Conservation (phyloP, 2,329 filamentous ascomycete genomes). For the Stagonosporopsis cucurbitacearum region DNA sequence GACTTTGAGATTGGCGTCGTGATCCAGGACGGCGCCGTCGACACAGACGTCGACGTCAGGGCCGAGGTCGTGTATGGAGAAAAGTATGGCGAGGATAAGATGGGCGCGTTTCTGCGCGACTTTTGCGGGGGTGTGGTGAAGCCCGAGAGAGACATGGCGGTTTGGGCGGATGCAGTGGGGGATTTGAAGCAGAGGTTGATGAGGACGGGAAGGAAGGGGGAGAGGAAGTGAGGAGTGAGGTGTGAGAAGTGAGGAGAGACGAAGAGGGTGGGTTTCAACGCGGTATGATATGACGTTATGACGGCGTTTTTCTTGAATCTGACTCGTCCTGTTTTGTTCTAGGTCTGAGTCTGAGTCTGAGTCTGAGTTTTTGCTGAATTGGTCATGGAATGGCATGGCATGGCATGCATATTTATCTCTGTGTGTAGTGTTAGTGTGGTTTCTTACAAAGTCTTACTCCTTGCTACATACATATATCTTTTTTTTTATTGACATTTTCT, state of each 20-base stretch:
- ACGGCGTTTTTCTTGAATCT: no score
- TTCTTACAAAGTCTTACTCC: no score
- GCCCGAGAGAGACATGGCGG: conserved; percentile 37
- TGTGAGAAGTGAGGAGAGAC: conserved; percentile 23
- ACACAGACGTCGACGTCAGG: conserved; percentile 62
- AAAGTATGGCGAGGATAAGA: conserved; percentile 75
- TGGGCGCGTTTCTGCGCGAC: conserved; percentile 71
- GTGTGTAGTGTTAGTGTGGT: no score
- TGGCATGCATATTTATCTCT: no score
- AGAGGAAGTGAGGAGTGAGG: conserved; percentile 32
- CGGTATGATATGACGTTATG: not conserved
- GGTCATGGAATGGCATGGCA: no score
- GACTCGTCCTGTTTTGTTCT: no score
- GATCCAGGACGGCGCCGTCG: conserved; percentile 54
- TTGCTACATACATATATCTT: no score
- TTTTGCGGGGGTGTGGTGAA: conserved; percentile 52
- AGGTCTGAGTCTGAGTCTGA: no score
- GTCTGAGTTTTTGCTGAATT: no score
- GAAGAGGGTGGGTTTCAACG: no score
- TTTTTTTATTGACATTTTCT: no score
- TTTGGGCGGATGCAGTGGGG: conserved; percentile 53
- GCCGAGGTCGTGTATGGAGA: conserved; percentile 78
- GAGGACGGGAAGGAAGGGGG: conserved; percentile 54
- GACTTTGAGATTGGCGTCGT: conserved; percentile 61
- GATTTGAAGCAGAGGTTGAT: conserved; percentile 54